These are phyloP conservation scores for Aspergillus fijiensis DNA, from an alignment of 2,329 filamentous ascomycete species.

Conservation along the genomic window DNA sequence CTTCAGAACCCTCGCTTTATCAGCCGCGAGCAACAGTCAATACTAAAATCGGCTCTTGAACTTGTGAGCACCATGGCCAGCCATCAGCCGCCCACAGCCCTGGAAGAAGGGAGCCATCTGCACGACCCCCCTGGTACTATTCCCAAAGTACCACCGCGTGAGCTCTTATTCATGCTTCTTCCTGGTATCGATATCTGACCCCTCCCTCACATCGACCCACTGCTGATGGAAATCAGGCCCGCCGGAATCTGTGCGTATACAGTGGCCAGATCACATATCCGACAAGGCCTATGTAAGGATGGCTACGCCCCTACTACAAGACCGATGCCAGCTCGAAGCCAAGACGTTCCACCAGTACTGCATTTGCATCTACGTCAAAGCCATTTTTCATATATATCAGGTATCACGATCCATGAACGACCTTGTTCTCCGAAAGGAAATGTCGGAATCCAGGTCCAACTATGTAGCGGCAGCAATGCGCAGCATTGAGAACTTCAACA, in stretches of 20 bases:
- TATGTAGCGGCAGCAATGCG: constrained; percentile 21
- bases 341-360: constrained; percentile 26
- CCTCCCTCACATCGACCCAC: too few species aligned
- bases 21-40: constrained; percentile 19
- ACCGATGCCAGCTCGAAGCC: neutral
- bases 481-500: constrained; percentile 19
- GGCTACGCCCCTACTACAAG: constrained; percentile 17
- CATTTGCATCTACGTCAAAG: constrained; percentile 27
- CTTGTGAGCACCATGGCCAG: constrained; percentile 21
- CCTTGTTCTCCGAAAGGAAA: constrained; percentile 15
- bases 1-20: constrained; percentile 19
- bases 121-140: too few species aligned
- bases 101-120: neutral
- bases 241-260: constrained; percentile 1
- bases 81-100: neutral
- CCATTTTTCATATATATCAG: constrained; percentile 19
- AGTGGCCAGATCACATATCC: constrained; percentile 31
- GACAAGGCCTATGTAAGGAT: constrained; percentile 22
- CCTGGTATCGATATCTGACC: too few species aligned
- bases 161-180: constrained; percentile 26
- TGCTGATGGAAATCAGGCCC: constrained; percentile 4
- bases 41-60: constrained; percentile 23
- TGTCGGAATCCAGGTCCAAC: constrained; percentile 20
- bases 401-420: constrained; percentile 17
- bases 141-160: constrained; percentile 16